Evolutionary conservation across 129 eudicot species (phyloP).

Genomic region (Centrapalus pauciflorus): DNA sequence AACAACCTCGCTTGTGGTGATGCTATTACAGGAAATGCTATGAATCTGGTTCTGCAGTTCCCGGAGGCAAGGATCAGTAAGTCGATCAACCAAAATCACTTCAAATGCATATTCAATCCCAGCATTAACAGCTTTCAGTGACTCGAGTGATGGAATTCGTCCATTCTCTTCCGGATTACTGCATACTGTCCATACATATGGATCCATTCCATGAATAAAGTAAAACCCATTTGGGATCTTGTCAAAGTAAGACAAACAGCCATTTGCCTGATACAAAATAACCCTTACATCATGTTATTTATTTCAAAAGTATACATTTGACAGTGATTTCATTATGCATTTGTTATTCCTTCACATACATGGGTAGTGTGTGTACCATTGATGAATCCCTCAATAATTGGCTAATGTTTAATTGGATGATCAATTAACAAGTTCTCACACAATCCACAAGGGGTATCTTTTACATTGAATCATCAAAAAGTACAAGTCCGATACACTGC

Average conservation of each 20-base stretch:
- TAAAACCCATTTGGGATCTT: conserved; percentile 84
- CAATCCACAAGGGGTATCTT: too few relatives aligned
- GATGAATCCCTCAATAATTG: not conserved
- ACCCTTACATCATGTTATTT: not conserved
- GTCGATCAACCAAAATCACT: conserved; percentile 61
- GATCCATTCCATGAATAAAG: conserved; percentile 86
- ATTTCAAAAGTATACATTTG: not conserved
- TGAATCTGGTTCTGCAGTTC: conserved; percentile 60
- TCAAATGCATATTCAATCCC: conserved; percentile 50
- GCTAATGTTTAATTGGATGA: not conserved
- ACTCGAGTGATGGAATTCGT: conserved; percentile 82
- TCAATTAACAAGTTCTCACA: not conserved
- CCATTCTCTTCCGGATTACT: conserved; percentile 70
- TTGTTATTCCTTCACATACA: too few relatives aligned
- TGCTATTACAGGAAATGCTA: conserved; percentile 41
- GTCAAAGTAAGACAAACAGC: conserved; percentile 83
- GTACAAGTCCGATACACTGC: too few relatives aligned
- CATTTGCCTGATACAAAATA: conserved; percentile 63
- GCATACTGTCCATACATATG: conserved; percentile 88
- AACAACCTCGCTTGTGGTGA: conserved; percentile 67
- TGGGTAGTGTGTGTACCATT: too few relatives aligned
- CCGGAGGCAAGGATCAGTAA: conserved; percentile 61
- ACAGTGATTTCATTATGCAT: not conserved
- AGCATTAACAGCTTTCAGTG: conserved; percentile 62
- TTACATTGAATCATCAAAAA: too few relatives aligned